These are phyloP conservation scores for Fusarium sp. DNA, from an alignment of 2,329 filamentous ascomycete genomes.

Conservation along the genomic window DNA sequence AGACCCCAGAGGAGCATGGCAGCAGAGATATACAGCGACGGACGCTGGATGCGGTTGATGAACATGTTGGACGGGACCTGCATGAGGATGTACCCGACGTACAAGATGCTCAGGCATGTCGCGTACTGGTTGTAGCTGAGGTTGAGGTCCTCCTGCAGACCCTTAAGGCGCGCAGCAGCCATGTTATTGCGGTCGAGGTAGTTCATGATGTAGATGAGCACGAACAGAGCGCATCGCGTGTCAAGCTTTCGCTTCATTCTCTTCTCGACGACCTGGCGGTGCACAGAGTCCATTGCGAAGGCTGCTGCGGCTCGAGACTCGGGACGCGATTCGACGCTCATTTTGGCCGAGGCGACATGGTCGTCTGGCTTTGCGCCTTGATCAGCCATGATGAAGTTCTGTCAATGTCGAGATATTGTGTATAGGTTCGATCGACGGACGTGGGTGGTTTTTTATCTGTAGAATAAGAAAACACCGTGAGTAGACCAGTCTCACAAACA, in stretches of 20 bases:
- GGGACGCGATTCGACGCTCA: slow-evolving; percentile 30
- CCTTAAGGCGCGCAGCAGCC: slow-evolving; percentile 72
- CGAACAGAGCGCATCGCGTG: slow-evolving; percentile 72
- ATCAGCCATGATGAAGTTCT: slow-evolving; percentile 9
- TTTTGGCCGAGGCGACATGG: slow-evolving; percentile 28
- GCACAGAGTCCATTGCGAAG: slow-evolving; percentile 54
- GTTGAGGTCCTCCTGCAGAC: slow-evolving; percentile 69
- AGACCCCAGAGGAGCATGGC: slow-evolving; percentile 71
- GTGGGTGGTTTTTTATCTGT: not conserved
- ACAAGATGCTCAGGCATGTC: slow-evolving; percentile 72
- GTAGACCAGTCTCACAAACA: slow-evolving; percentile 11
- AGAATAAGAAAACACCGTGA: not conserved
- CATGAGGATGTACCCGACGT: slow-evolving; percentile 74
- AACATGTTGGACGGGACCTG: slow-evolving; percentile 69
- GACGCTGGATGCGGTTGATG: slow-evolving; percentile 64
- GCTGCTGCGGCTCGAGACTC: slow-evolving; percentile 13
- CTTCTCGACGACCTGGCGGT: slow-evolving; percentile 69
- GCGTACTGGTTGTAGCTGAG: slow-evolving; percentile 70
- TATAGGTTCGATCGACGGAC: not conserved
- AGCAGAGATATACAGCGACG: slow-evolving; percentile 61
- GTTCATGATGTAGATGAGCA: slow-evolving; percentile 81
- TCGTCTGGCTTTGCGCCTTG: slow-evolving; percentile 23
- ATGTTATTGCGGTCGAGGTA: slow-evolving; percentile 78
- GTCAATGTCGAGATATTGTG: not conserved
- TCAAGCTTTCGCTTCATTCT: slow-evolving; percentile 78